Base-by-base conservation (phyloP, 768 basidiomycete genomes). In the Dendrothele bispora region DNA sequence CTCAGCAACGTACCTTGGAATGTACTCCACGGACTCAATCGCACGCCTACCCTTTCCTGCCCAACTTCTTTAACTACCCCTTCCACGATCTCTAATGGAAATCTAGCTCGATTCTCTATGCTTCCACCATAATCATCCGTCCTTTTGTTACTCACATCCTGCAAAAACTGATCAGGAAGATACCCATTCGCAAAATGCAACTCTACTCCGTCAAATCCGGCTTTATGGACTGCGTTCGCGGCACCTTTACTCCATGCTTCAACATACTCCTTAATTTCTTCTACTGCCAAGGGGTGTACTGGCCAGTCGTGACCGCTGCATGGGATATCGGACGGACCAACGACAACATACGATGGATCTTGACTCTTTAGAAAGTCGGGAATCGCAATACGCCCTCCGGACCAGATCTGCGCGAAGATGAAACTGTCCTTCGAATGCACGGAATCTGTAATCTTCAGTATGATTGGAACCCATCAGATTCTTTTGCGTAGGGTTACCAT, bases 131-230 rank as follows among this genome's bases (percentile, higher is more conserved):
- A 83, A 32, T 65, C 60, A 58, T 81, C 79, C 7, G 68, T 75
- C 11, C 78, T 68, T 17, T 68, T 61, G 60, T 80, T 80, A 7
- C 60, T 53, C 6, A 58, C 44, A 26, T 66, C 54, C 49, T 75
- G 72, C 5, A 73, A 48, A 63, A 80, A 78, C 51, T 78, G 75
- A 51, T 79, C 72, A 20, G 63, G 37, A 38, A 73, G 43, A 34
- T 61, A 63, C 1, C 62, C 58, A 32, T 68, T 62, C 51, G 58
- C 61, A 49, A 44, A 59, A 38, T 65, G 64, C 44, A 72, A 61
- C 63, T 83, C 79, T 5, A 79, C 66, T 14, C 80, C 82, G 49
- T 82, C 81, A 48, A 82, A 82, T 6, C 77, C 81, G 27, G 80
- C 77, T 28, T 29, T 55, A 30, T 64, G 55, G 27, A 78, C 57